These are phyloP conservation scores for Xylariaceae sp. DNA, from an alignment of 2,329 filamentous ascomycete species.

Conservation along the genomic window DNA sequence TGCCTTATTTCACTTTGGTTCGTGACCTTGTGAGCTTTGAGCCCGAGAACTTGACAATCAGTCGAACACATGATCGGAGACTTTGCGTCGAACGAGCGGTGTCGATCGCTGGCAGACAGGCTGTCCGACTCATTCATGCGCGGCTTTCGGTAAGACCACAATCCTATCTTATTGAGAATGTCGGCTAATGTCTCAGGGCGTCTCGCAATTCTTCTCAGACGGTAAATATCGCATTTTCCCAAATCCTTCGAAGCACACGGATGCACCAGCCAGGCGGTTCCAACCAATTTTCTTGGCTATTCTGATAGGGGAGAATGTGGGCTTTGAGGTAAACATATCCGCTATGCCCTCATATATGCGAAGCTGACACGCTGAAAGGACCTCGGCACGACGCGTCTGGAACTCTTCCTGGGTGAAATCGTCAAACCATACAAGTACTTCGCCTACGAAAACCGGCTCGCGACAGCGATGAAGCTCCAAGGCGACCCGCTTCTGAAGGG, in stretches of 20 bases:
- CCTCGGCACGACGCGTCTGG: constrained; percentile 35
- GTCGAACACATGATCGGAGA: constrained; percentile 16
- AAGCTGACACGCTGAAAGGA: no score
- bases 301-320: constrained; percentile 38
- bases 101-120: constrained; percentile 37
- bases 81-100: constrained; percentile 38
- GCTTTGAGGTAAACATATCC: constrained; percentile 36
- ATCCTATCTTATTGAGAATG: no score
- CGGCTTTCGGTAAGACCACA: no score
- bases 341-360: no score
- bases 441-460: constrained; percentile 43
- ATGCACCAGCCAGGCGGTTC: constrained; percentile 34
- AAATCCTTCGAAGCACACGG: constrained; percentile 30
- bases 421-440: constrained; percentile 40
- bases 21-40: constrained; percentile 28
- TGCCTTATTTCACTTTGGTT: constrained; percentile 40
- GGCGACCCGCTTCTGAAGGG: constrained; percentile 36
- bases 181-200: constrained; percentile 8
- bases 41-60: constrained; percentile 14
- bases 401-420: constrained; percentile 46
- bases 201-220: constrained; percentile 33
- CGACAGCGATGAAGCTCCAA: constrained; percentile 34
- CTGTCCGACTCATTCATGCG: constrained; percentile 35
- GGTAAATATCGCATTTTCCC: constrained; percentile 45
- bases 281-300: constrained; percentile 44